A percentile compares a stretch with the other conserved stretches of the same genome.
Evolutionary conservation across 2,329 filamentous ascomycete species (phyloP).

Genomic region (Penicillium corylophilum): DNA sequence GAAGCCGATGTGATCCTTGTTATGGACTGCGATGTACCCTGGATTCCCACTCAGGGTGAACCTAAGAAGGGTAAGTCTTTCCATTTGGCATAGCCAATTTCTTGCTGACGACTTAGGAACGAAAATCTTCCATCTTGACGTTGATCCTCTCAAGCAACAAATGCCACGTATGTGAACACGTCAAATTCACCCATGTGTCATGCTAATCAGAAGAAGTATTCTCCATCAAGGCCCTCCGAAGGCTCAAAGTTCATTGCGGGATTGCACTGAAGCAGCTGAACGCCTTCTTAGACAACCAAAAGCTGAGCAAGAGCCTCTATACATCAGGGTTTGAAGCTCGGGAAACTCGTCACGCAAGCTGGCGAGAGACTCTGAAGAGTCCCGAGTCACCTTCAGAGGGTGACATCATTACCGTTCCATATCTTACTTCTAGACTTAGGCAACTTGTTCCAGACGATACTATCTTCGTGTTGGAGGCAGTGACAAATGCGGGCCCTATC

Average conservation of each 20-base stretch:
- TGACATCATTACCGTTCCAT: conserved; percentile 50
- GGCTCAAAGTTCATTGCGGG: conserved; percentile 41
- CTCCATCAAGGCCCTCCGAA: conserved; percentile 43
- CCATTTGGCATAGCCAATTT: fast-evolving
- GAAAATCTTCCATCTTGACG: conserved; percentile 63
- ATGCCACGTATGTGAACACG: conserved; percentile 69
- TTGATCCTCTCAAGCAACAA: conserved; percentile 65
- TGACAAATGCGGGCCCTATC: conserved; percentile 60
- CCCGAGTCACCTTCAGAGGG: conserved; percentile 6
- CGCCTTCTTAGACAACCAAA: conserved; percentile 33
- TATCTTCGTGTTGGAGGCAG: conserved; percentile 72
- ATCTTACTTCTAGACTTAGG: conserved; percentile 54
- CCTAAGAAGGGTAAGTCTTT: conserved; percentile 35
- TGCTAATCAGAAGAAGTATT: conserved; percentile 37
- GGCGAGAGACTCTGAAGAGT: conserved; percentile 5
- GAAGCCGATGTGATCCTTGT: conserved; percentile 80
- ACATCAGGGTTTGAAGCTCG: conserved; percentile 7
- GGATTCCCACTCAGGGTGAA: conserved; percentile 72
- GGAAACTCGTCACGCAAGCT: conserved; percentile 5
- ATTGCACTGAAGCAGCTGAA: conserved; percentile 50
- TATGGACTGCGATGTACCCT: conserved; percentile 84
- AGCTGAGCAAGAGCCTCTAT: conserved; percentile 3
- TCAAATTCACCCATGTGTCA: conserved; percentile 33
- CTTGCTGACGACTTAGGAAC: conserved; percentile 42
- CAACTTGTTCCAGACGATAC: conserved; percentile 60